phyloP scores from a whole-genome alignment of 2,329 filamentous ascomycete species.

The Aspergillus proliferans region DNA sequence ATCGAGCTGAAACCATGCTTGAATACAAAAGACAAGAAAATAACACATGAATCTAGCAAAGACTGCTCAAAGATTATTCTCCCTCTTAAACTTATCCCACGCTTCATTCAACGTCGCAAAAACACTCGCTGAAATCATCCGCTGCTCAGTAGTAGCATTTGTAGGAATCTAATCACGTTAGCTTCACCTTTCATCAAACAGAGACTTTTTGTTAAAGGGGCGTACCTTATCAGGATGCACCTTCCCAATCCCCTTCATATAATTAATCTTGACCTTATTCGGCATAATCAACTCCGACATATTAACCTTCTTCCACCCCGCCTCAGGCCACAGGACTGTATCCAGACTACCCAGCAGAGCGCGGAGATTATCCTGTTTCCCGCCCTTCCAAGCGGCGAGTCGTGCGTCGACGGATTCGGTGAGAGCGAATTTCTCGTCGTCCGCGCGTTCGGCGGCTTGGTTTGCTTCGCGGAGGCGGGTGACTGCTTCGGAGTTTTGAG shows the following conservation, averaged over 20 bases:
- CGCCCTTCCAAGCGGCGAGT: conserved; percentile 75
- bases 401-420: conserved; percentile 77
- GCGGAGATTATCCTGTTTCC: conserved; percentile 86
- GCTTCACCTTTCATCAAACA: neutral
- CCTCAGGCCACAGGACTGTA: conserved; percentile 80
- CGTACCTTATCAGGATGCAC: conserved; percentile 97
- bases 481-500: conserved; percentile 65
- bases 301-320: conserved; percentile 94
- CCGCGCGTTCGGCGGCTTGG: conserved; percentile 73
- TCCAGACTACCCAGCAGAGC: conserved; percentile 83
- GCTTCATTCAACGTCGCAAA: conserved; percentile 62
- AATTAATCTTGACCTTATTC: conserved; percentile 92
- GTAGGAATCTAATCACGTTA: conserved; percentile 49
- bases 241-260: conserved; percentile 99
- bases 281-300: conserved; percentile 89
- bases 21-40: neutral
- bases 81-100: conserved; percentile 62
- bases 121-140: conserved; percentile 60
- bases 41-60: neutral
- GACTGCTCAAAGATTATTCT: conserved; percentile 49
- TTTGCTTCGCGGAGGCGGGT: conserved; percentile 76
- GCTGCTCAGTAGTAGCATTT: conserved; percentile 59
- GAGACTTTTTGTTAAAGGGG: neutral
- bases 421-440: conserved; percentile 88
- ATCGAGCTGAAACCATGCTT: neutral